Conservation (phyloP, 1,284 basidiomycete species). For the Quambalaria eucalypti region DNA sequence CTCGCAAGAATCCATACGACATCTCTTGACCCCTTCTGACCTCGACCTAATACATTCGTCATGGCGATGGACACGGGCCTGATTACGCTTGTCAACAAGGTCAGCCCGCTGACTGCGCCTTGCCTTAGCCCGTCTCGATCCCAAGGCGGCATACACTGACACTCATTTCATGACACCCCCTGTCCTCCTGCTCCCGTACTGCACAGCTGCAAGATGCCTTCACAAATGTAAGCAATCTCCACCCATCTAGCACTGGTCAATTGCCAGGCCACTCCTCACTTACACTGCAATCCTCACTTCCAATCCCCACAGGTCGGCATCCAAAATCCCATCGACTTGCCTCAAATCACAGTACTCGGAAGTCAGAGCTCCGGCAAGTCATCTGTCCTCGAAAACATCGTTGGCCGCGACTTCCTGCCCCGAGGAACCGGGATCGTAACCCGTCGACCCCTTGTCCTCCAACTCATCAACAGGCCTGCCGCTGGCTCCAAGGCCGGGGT, state of each 20-base stretch:
- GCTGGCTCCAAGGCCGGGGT: constrained; percentile 51
- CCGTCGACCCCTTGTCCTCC: constrained; percentile 81
- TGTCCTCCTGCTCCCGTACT: background rate
- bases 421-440: constrained; percentile 92
- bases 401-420: constrained; percentile 81
- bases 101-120: background rate
- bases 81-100: constrained; percentile 25
- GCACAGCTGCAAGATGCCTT: constrained; percentile 31
- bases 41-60: background rate
- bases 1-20: no score
- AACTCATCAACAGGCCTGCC: constrained; percentile 77
- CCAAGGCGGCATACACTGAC: background rate
- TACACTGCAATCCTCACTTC: background rate
- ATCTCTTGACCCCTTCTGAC: background rate
- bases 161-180: no score
- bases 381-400: constrained; percentile 70
- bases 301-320: constrained; percentile 19
- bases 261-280: background rate
- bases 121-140: background rate
- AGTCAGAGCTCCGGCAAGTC: constrained; percentile 53
- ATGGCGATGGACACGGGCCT: constrained; percentile 27
- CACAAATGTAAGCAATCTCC: constrained; percentile 17
- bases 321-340: constrained; percentile 50
- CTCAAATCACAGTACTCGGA: constrained; percentile 51
- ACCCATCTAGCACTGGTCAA: background rate